A percentile compares a stretch with the other conserved stretches of the same genome.
phyloP scores from a whole-genome alignment of 306 rosid species.

The Alnus rubra region DNA sequence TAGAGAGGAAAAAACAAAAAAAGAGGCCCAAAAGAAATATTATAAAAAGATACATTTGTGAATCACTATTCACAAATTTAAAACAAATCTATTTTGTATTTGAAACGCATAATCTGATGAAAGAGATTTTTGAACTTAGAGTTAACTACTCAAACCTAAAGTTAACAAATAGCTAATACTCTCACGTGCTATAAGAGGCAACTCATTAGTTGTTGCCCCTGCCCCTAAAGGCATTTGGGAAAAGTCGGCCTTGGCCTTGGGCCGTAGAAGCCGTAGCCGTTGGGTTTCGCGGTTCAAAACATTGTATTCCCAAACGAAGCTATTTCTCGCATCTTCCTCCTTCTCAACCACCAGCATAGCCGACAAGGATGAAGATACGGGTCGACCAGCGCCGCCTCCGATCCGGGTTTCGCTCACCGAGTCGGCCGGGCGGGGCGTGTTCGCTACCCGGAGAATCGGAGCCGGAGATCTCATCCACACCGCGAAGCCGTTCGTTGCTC shows the following conservation, averaged over 20 bases:
- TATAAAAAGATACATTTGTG: no score
- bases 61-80: no score
- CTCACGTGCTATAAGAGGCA: no score
- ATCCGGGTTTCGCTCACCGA: constrained; percentile 67
- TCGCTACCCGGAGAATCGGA: constrained; percentile 69
- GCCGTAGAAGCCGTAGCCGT: constrained; percentile 41
- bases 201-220: no score
- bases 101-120: no score
- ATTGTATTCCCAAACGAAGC: constrained; percentile 3
- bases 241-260: constrained; percentile 31
- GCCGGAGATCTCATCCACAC: constrained; percentile 80
- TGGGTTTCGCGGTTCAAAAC: constrained; percentile 35
- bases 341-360: constrained; percentile 25
- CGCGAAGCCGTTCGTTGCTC: constrained; percentile 64
- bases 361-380: constrained; percentile 17
- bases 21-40: no score
- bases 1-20: no score
- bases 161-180: no score
- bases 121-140: no score
- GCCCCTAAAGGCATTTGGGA: not conserved
- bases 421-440: constrained; percentile 77
- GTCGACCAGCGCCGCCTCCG: constrained; percentile 58
- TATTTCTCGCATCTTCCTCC: constrained; percentile 21
- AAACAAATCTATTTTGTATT: no score
- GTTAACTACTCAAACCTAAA: no score